Evolutionary conservation across 2,329 filamentous ascomycete species (phyloP).

Genomic region (Aspergillus fijiensis): DNA sequence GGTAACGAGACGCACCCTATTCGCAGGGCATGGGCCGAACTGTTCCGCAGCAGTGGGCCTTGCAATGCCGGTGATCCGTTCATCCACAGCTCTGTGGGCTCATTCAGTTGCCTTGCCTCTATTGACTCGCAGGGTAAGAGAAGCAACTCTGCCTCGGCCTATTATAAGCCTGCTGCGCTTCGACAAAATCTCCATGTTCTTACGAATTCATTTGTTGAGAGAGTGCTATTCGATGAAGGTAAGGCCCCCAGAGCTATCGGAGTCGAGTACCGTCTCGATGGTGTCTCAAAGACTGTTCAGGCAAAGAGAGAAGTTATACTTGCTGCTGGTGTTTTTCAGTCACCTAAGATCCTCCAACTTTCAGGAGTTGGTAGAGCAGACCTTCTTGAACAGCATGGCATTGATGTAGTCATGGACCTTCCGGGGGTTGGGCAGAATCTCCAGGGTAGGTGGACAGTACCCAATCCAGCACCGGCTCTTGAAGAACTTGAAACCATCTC

Average conservation of each 20-base stretch:
- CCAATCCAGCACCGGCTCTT: too few species aligned
- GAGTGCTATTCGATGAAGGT: conserved; percentile 3
- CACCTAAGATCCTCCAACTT: conserved; percentile 49
- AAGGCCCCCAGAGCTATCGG: conserved; percentile 7
- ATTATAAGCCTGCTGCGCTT: conserved; percentile 8
- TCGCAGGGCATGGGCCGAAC: conserved; percentile 8
- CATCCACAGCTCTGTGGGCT: conserved; percentile 4
- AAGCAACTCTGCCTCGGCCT: conserved; percentile 5
- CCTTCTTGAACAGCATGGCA: conserved; percentile 40
- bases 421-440: conserved; percentile 46
- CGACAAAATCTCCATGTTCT: conserved; percentile 7
- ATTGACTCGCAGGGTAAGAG: conserved; percentile 6
- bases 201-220: conserved; percentile 6
- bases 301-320: conserved; percentile 8
- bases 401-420: conserved; percentile 45
- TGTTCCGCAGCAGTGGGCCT: conserved; percentile 4
- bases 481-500: neutral
- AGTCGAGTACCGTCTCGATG: conserved; percentile 2
- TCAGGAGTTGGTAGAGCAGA: conserved; percentile 48
- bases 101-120: conserved; percentile 8
- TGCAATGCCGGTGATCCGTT: conserved; percentile 7
- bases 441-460: conserved; percentile 7
- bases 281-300: conserved; percentile 5
- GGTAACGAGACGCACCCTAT: conserved; percentile 4
- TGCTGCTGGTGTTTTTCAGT: conserved; percentile 23